Evolutionary conservation across 805 yeast species (phyloP), one percentile per base, ranked within the genome.

Genomic region (Saturnispora serradocipensis): DNA sequence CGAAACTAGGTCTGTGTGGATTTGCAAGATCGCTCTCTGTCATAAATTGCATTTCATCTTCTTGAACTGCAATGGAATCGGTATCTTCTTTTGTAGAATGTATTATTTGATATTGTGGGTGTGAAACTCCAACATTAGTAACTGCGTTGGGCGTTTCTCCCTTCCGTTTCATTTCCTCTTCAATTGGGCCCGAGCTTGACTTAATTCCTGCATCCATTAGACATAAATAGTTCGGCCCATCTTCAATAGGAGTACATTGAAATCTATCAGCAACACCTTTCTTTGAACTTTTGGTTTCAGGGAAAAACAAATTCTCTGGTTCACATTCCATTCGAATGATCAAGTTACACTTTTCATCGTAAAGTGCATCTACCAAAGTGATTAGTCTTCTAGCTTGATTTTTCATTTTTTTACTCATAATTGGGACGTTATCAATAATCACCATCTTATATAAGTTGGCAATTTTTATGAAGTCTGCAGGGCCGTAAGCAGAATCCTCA

Each of bases 381-480:
- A 84, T 84, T 59, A 84, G 78, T 51, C 85, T 65, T 49, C 87
- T 67, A 2, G 89, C 89, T 58, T 83, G 87, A 57, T 81, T 81
- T 57, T 80, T 81, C 78, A 72, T 74, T 45, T 66, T 72, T 3
- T 77, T 61, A 1, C 79, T 75, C 65, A 84, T 64, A 5, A 77
- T 68, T 0, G 90, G 90, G 3, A 84, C 80, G 48, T 78, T 67
- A 51, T 81, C 84, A 18, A 84, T 59, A 4, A 84, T 70, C 28
- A 85, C 67, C 2, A 82, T 77, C 32, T 73, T 77, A 61, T 69
- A 84, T 22, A 71, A 69, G 0, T 87, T 77, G 0, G 88, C 83
- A 30, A 84, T 61, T 0, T 88, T 78, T 34, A 84, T 82, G 61
- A 81, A 84, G 61, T 84, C 90, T 3, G 85, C 81, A 0, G 88